Base-by-base conservation (phyloP, 1,139 yeast genomes). In the Candida dubliniensis region DNA sequence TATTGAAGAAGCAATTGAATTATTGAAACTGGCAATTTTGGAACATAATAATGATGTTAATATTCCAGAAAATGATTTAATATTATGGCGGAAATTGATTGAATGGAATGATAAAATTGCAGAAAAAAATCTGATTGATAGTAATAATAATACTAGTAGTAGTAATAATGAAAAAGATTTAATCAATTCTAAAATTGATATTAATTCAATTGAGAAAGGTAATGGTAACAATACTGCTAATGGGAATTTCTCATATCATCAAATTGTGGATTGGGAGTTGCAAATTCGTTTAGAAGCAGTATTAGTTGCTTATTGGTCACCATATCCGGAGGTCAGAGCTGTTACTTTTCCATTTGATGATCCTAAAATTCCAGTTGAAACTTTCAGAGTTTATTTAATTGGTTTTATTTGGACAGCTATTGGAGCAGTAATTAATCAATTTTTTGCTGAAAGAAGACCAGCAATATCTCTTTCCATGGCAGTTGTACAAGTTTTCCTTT, bases 241-340 rank as follows among this genome's bases (percentile, higher is more conserved):
- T n/a, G n/a, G n/a, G n/a, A n/a, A n/a, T n/a, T n/a, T n/a, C n/a
- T 14, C 23, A 23, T 13, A 24, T 23, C 23, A 18, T 30, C 29
- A 36, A 24, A 45, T 50, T 29, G 45, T 41, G 14, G 57, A 65
- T 32, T 67, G 67, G 58, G 57, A 56, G 11, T 59, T 73, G 35
- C 66, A 66, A 47, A 54, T 58, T 4, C 66, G 63, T 45, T 53
- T 74, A 32, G 69, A 71, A 42, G 84, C 83, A 0, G 73, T 72
- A 8, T 59, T 82, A 41, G 63, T 77, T 41, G 67, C 74, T 38
- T 81, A 67, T 56, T 76, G 74, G 58, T 81, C 86, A 1, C 84
- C 86, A 1, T 83, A 83, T 56, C 80, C 84, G 3, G 87, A 82
- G 58, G 86, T 83, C 2, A 69, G 88, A 49, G 69, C 87, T 2